A percentile compares a stretch with the other conserved stretches of the same genome.
Conservation (phyloP, 179 eudicot genomes). For the Pouteria campechiana region DNA sequence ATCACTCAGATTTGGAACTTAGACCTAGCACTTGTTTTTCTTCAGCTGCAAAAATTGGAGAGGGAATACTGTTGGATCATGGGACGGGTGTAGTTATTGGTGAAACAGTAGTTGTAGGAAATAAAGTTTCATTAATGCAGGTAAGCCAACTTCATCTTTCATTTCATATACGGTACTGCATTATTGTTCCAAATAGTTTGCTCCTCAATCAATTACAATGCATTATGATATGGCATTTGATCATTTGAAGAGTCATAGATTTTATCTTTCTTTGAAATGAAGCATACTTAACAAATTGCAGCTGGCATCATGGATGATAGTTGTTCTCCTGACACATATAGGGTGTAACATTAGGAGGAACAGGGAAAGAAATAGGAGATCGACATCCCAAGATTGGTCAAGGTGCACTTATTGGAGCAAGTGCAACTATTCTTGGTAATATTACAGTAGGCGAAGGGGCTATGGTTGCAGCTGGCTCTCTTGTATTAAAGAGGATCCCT, state of each 20-base stretch:
- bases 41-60: constrained; percentile 52
- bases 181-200: no score
- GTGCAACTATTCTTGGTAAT: constrained; percentile 53
- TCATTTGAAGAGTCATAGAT: no score
- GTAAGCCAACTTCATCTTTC: constrained; percentile 6
- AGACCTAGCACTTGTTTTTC: no score
- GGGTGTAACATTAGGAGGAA: constrained; percentile 61
- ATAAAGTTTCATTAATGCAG: constrained; percentile 59
- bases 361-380: constrained; percentile 49
- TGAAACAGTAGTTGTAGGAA: constrained; percentile 53
- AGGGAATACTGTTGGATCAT: constrained; percentile 53
- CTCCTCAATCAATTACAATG: no score
- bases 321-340: constrained; percentile 1
- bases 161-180: background rate
- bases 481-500: constrained; percentile 46
- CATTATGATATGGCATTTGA: no score
- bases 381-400: constrained; percentile 61
- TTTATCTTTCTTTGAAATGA: background rate
- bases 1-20: background rate
- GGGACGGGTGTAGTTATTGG: constrained; percentile 60
- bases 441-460: constrained; percentile 57
- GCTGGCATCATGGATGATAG: background rate
- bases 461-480: constrained; percentile 59
- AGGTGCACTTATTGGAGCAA: constrained; percentile 61
- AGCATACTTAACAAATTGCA: no score